Evolutionary conservation across 192 early-diverging fungal genomes (phyloP), one percentile per base, ranked within the genome.

Genomic region (Coemansia sp.): DNA sequence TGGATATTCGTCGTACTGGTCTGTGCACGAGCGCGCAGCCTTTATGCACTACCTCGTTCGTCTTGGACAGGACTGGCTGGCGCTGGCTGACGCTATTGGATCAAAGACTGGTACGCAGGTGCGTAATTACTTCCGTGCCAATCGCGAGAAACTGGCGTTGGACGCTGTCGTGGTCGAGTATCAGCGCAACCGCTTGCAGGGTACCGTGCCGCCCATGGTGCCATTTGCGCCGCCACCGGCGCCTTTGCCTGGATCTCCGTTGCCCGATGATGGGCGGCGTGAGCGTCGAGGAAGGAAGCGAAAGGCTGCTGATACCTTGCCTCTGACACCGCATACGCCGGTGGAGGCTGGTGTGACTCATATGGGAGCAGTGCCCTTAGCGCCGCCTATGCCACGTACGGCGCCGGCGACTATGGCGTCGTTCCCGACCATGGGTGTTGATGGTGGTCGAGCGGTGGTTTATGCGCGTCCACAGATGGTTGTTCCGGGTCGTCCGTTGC

Each of bases 1-100:
- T 55, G 63, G 74, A 10, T 83, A 78, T 49, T 89, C 87, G 20
- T 93, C 93, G 1, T 93, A 93, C 52, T 96, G 93, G 93, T 85
- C 92, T n/a, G 77, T 82, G 6, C 79, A 80, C 17, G 93, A 96
- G 56, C 83, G 82, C 23, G 61, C 76, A 2, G 85, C 85, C 26
- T 96, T 96, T 50, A 41, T 77, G 32, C 74, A 82, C 9, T 82
- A 80, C 29, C 39, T 91, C 27, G 66, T 57, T 17, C 48, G 67
- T 0, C 69, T 83, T 50, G 93, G 93, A 14, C 68, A 75, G 45
- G 79, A 92, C 65, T 96, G 91, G 90, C 88, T 86, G 4, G 58
- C 55, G 15, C 74, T 96, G 28, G 82, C 92, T 0, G 78, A 79
- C 38, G 71, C 68, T 0, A 80, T 96, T 51, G 83, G 83, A 24